Base-by-base conservation (phyloP, 768 basidiomycete genomes). In the Coprinopsis cinerea region DNA sequence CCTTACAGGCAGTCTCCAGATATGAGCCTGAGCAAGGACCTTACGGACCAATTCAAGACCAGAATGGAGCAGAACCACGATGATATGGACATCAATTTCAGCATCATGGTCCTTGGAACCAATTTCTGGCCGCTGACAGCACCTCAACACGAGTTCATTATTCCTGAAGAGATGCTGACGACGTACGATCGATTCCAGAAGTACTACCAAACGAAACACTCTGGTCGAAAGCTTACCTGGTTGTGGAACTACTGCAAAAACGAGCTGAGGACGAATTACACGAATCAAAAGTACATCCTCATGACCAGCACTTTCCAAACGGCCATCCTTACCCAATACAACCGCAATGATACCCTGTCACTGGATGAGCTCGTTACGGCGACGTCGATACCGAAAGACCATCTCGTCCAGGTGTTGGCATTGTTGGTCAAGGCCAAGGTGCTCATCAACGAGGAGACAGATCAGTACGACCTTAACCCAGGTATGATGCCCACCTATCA, bases 241-340 rank as follows among this genome's bases (percentile, higher is more conserved):
- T 71, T 98, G 9, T 99, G 96, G 96, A 95, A 97, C 61, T 91
- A 94, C 65, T 92, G 85, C 48, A 95, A 95, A 73, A 94, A 94
- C 69, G 96, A 99, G 64, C 78, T 99, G 4, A 82, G 87, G 49
- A 94, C 94, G 55, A 93, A 88, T 61, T 92, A 96, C 67, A 75
- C 91, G 47, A 85, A 84, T 61, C 92, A 93, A 67, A 96, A 93
- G 67, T 97, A 97, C 71, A 92, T 95, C 58, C 72, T 98, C 63
- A 90, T 93, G 84, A 92, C 91, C 26, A 93, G 89, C 58, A 81
- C 92, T 7, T 97, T 88, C 68, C 96, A 99, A 68, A 90, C 89
- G 79, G 89, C 90, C 9, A 85, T 98, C n/a, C 75, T 98, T 30
- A 65, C 92, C 52, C 92, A 93, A 63, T 99, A 92, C 75, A 99